A percentile compares a stretch with the other conserved stretches of the same genome.
phyloP scores from a whole-genome alignment of 2,329 filamentous ascomycete genomes.

The Metarhizium brunneum region DNA sequence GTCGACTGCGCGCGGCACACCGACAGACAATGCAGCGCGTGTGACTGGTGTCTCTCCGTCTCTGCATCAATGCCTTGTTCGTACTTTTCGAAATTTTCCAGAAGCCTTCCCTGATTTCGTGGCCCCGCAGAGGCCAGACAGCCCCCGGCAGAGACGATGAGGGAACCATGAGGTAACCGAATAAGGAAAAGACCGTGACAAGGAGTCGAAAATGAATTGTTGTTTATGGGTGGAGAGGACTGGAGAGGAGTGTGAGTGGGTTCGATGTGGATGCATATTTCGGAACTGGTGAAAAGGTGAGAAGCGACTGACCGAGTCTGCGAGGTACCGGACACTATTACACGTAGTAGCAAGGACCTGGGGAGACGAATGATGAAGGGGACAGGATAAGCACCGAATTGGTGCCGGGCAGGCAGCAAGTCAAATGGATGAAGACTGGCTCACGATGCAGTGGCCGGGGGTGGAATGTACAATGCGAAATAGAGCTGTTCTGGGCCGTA shows the following conservation, averaged over 20 bases:
- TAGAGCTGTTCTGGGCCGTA: no score
- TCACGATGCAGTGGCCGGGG: no score
- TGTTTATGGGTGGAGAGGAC: not conserved
- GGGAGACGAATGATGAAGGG: no score
- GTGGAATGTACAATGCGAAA: no score
- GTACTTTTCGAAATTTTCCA: not conserved
- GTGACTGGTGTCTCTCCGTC: not conserved
- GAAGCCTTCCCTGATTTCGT: not conserved
- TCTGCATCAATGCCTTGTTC: not conserved
- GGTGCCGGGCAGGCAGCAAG: no score
- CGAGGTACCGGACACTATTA: no score
- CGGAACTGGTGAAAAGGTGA: not conserved
- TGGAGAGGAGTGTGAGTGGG: not conserved
- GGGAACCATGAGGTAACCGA: not conserved
- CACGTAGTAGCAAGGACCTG: not conserved
- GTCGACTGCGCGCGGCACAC: no score
- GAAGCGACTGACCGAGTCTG: not conserved
- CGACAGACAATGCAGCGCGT: not conserved
- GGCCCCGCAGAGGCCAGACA: not conserved
- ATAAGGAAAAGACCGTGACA: not conserved
- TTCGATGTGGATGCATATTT: not conserved
- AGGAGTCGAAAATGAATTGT: not conserved
- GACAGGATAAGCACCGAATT: no score
- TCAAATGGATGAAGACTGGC: no score
- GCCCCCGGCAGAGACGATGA: not conserved